These are phyloP conservation scores for Trichoderma sp. DNA, from an alignment of 2,329 filamentous ascomycete species.

Conservation along the genomic window DNA sequence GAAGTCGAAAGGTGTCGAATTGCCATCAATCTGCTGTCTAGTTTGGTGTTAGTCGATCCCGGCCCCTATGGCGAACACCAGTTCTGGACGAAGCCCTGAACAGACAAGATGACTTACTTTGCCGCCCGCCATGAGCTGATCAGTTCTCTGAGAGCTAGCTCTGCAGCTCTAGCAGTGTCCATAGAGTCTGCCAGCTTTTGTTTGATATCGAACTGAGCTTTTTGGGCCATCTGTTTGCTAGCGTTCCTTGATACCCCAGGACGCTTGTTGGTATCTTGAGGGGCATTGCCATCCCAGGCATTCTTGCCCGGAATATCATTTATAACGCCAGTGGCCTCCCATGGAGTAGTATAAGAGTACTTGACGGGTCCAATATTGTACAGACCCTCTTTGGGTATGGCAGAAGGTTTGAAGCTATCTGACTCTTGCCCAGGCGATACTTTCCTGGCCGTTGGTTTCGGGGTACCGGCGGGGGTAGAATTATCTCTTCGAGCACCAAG, in stretches of 20 bases:
- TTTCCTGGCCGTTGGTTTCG: constrained; percentile 40
- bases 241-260: constrained; percentile 41
- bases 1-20: constrained; percentile 68
- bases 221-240: constrained; percentile 54
- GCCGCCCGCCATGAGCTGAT: constrained; percentile 78
- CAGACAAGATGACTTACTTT: constrained; percentile 55
- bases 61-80: not conserved
- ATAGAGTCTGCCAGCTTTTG: constrained; percentile 64
- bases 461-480: constrained; percentile 57
- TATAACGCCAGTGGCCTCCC: constrained; percentile 76
- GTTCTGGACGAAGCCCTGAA: not conserved
- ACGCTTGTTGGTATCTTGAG: constrained; percentile 37
- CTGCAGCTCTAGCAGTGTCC: constrained; percentile 79
- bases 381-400: constrained; percentile 42
- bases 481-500: constrained; percentile 54
- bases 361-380: constrained; percentile 52
- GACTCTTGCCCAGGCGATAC: constrained; percentile 41
- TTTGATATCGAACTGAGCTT: constrained; percentile 61
- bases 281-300: constrained; percentile 33
- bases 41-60: constrained; percentile 21
- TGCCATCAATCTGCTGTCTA: constrained; percentile 55
- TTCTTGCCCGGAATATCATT: constrained; percentile 61
- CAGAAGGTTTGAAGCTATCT: constrained; percentile 37
- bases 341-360: constrained; percentile 57
- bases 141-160: constrained; percentile 80